phyloP scores from a whole-genome alignment of 73 alveolate genomes.

The Paraurostyla sp. region DNA sequence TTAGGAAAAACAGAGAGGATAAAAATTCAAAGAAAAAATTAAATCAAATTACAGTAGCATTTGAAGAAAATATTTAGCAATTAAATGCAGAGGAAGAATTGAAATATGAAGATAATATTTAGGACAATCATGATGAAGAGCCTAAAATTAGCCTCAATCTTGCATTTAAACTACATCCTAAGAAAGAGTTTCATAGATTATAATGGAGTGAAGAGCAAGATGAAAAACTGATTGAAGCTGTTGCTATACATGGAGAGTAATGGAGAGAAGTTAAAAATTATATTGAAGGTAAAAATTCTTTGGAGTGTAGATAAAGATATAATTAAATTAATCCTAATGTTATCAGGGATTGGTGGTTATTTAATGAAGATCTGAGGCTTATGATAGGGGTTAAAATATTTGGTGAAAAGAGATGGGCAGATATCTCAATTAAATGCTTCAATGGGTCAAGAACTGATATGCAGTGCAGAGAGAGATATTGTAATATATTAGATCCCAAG shows the following conservation, averaged over 20 bases:
- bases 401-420: slow-evolving; percentile 49
- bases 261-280: slow-evolving; percentile 29
- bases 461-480: slow-evolving; percentile 96
- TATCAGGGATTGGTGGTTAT: slow-evolving; percentile 3
- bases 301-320: slow-evolving; percentile 9
- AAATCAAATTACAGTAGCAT: not conserved
- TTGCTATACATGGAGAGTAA: not conserved
- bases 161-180: not conserved
- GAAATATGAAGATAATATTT: not conserved
- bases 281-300: not conserved
- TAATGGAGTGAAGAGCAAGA: slow-evolving; percentile 30
- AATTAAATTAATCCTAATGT: not conserved
- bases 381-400: not conserved
- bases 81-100: not conserved
- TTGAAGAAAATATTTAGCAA: not conserved
- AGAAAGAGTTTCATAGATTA: not conserved
- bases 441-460: slow-evolving; percentile 84
- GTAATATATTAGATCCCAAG: slow-evolving; percentile 92
- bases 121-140: not conserved
- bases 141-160: not conserved
- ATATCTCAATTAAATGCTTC: not conserved
- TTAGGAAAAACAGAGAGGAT: not conserved
- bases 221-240: not conserved
- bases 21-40: not conserved
- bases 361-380: not conserved